Percentiles rank a stretch among this genome's conserved stretches.
Conservation (phyloP, 2,329 filamentous ascomycete species). For the Trichophyton benhamiae region DNA sequence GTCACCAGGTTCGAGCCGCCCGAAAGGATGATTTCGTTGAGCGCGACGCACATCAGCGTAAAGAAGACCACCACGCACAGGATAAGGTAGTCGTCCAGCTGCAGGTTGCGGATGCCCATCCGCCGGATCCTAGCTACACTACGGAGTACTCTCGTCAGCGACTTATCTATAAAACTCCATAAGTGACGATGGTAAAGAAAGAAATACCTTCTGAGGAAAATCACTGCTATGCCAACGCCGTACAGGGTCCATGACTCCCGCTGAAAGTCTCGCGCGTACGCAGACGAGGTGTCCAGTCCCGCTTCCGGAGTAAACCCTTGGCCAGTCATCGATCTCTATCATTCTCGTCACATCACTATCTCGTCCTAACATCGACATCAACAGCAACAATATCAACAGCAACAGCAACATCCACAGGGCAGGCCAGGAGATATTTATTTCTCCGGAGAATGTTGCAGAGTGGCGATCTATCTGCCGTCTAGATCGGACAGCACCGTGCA, state of each 20-base stretch:
- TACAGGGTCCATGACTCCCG: slow-evolving; percentile 30
- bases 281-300: background rate
- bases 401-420: background rate
- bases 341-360: background rate
- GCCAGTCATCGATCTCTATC: background rate
- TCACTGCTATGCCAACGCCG: slow-evolving; percentile 27
- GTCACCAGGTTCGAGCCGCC: slow-evolving; percentile 51
- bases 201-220: slow-evolving; percentile 29
- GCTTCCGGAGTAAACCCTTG: background rate
- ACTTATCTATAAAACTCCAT: background rate
- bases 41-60: slow-evolving; percentile 42
- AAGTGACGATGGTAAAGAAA: slow-evolving; percentile 22
- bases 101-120: slow-evolving; percentile 39
- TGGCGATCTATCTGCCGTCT: background rate
- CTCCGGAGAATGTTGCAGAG: background rate
- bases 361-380: no score
- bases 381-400: no score
- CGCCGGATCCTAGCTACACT: slow-evolving; percentile 31
- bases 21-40: slow-evolving; percentile 43
- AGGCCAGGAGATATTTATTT: background rate
- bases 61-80: slow-evolving; percentile 42
- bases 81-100: slow-evolving; percentile 47
- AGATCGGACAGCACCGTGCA: no score
- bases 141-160: background rate
- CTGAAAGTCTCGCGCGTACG: background rate